Evolutionary conservation across 176 grass and related monocot genomes (phyloP), one percentile per base, ranked within the genome.

Genomic region (Alloteropsis semialata): DNA sequence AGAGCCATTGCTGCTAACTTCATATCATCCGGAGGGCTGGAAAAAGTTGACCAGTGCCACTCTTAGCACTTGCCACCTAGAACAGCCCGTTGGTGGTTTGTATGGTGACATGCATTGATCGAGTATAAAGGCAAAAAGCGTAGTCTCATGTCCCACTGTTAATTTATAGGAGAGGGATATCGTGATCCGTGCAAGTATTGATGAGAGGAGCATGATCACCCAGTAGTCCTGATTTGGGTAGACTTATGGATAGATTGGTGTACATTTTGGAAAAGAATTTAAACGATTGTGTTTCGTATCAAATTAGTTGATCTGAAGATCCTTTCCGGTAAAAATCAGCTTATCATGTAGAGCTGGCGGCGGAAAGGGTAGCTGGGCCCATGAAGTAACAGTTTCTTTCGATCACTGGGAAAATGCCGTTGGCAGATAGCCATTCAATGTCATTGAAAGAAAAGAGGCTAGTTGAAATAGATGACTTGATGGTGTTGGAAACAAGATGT

Each of bases 151-250:
- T 60, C 17, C 56, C 83, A 58, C 69, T 58, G 34, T 77, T 90
- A 86, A 82, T 49, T 33, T 82, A 25, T 85, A 71, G 79, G 84
- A 82, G 83, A 48, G 81, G 65, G 72, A 82, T 72, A 81, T 66
- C 69, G 41, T 59, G 65, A 65, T 78, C 8, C 19, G 38, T 86
- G 38, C 48, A 82, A 67, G 49, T 58, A 49, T 86, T 86, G 58
- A 38, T 51, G 78, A 66, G 57, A 90, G 73, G 65, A 86, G 66
- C 43, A 81, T 72, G 41, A 58, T 60, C 72, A 79, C 54, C 62
- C 50, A 70, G 24, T 68, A 50, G 49, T 67, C 39, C 54, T 80
- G 59, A 79, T 80, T 80, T 88, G 75, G 75, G 74, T 84, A 84
- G 63, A 46, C 44, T 30, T 28, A 32, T 29, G 8, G 72, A 32